A percentile compares a stretch with the other conserved stretches of the same genome.
phyloP scores from a whole-genome alignment of 352 stramenopile genomes.

The Pythium guiyangense region DNA sequence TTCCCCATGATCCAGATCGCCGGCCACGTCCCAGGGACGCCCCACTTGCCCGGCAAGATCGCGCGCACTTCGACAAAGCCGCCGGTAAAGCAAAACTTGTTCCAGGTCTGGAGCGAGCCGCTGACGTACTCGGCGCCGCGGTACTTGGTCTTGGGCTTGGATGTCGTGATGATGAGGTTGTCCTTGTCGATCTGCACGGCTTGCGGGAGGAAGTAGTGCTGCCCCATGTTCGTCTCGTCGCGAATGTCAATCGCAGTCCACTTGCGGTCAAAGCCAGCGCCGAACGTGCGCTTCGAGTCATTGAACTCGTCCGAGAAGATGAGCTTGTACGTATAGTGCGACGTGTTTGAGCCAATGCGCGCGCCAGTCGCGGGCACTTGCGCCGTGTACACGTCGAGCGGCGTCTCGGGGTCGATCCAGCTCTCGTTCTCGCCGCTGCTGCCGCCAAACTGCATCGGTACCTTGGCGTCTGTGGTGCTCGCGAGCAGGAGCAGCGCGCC shows the following conservation, averaged over 20 bases:
- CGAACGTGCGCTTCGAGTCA: constrained; percentile 88
- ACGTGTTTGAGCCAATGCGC: constrained; percentile 21
- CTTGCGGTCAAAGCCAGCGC: constrained; percentile 91
- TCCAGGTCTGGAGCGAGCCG: constrained; percentile 96
- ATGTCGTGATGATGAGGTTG: constrained; percentile 91
- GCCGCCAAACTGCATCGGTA: constrained; percentile 20
- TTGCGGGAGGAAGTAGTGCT: constrained; percentile 95
- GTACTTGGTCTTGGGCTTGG: constrained; percentile 82
- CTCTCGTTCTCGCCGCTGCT: constrained; percentile 39
- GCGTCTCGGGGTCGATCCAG: constrained; percentile 84
- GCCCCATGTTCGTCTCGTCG: constrained; percentile 92
- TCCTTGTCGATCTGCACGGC: constrained; percentile 91
- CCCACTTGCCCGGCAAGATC: constrained; percentile 92
- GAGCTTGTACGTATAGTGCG: constrained; percentile 64
- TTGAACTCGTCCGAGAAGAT: constrained; percentile 98
- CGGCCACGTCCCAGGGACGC: constrained; percentile 94
- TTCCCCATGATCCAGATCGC: constrained; percentile 98
- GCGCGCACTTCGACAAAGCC: constrained; percentile 94
- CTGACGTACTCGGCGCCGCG: constrained; percentile 77
- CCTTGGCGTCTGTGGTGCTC: constrained; percentile 12
- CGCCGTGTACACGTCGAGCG: constrained; percentile 36
- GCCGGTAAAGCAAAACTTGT: constrained; percentile 99
- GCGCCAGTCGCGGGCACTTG: constrained; percentile 36
- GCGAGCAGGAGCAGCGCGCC: constrained; percentile 12
- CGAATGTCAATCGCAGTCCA: constrained; percentile 97